Evolutionary conservation across 768 basidiomycete species (phyloP).

Genomic region (Boletus tylopilopsis): DNA sequence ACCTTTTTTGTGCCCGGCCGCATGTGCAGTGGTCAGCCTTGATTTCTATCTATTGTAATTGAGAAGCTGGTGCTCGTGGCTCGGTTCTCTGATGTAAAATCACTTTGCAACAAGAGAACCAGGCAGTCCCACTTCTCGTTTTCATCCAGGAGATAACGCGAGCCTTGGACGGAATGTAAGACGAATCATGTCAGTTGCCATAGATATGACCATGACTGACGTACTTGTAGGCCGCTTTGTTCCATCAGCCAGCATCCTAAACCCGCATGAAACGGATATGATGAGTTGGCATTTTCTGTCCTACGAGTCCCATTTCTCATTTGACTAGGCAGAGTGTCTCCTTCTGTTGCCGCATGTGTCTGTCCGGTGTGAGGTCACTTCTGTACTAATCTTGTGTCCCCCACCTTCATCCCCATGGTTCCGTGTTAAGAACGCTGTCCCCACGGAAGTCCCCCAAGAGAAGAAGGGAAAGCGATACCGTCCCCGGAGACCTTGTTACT

Average conservation of each 20-base stretch:
- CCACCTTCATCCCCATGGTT: not conserved
- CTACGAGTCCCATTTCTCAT: not conserved
- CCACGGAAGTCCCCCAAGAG: not conserved
- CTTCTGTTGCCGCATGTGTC: not conserved
- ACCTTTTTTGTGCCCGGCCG: not conserved
- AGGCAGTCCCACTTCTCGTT: not conserved
- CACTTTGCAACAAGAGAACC: too few species aligned
- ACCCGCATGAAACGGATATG: conserved; percentile 2
- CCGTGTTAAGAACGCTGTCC: not conserved
- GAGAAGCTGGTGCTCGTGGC: not conserved
- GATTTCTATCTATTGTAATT: not conserved
- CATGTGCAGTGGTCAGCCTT: not conserved
- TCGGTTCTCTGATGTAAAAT: not conserved
- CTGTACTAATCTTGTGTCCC: not conserved
- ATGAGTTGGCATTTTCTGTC: not conserved
- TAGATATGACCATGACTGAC: not conserved
- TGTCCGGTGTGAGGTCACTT: not conserved
- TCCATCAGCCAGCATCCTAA: not conserved
- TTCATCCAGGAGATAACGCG: not conserved
- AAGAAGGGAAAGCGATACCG: not conserved
- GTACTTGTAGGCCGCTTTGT: not conserved
- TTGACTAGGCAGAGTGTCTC: not conserved
- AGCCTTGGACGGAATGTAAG: not conserved
- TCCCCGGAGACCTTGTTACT: conserved; percentile 2
- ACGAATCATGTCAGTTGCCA: not conserved